Percentiles rank a stretch among this genome's conserved stretches.
Conservation (phyloP, 371 early-diverging fungal species). For the Haplosporangium sp. region DNA sequence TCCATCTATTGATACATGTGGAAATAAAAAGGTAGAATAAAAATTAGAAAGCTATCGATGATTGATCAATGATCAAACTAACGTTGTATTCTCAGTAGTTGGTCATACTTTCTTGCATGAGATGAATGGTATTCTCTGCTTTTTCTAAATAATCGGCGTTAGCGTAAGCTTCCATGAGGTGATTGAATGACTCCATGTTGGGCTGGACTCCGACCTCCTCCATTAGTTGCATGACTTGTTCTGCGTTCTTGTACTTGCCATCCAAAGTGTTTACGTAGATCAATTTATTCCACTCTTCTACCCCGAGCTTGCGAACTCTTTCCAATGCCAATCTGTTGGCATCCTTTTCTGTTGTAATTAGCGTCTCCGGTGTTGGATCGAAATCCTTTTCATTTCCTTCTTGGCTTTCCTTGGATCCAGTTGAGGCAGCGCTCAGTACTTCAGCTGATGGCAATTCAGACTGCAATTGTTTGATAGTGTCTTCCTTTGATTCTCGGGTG, state of each 20-base stretch:
- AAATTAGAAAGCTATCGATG: not conserved
- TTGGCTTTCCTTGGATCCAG: not conserved
- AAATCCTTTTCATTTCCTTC: not conserved
- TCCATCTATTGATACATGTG: conserved; percentile 15
- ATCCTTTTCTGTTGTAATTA: conserved; percentile 10
- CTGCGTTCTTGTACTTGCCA: conserved; percentile 75
- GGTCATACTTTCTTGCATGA: conserved; percentile 50
- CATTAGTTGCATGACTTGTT: conserved; percentile 78
- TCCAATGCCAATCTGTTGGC: conserved; percentile 16
- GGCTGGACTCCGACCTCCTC: conserved; percentile 72
- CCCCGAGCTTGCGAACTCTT: conserved; percentile 23
- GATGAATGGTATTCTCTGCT: conserved; percentile 67
- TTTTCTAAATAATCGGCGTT: conserved; percentile 72
- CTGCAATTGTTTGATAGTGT: conserved; percentile 29
- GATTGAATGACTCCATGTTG: conserved; percentile 73
- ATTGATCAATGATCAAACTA: not conserved
- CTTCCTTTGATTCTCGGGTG: conserved; percentile 27
- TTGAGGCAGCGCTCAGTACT: conserved; percentile 17
- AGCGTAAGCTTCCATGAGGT: conserved; percentile 86
- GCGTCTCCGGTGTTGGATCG: not conserved
- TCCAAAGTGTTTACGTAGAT: conserved; percentile 82
- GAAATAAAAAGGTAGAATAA: not conserved
- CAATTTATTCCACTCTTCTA: conserved; percentile 69
- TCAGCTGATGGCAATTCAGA: conserved; percentile 22
- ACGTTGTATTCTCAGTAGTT: not conserved